These are phyloP conservation scores for Eucalyptus sp. DNA, from an alignment of 345 rosid species.

Conservation along the genomic window DNA sequence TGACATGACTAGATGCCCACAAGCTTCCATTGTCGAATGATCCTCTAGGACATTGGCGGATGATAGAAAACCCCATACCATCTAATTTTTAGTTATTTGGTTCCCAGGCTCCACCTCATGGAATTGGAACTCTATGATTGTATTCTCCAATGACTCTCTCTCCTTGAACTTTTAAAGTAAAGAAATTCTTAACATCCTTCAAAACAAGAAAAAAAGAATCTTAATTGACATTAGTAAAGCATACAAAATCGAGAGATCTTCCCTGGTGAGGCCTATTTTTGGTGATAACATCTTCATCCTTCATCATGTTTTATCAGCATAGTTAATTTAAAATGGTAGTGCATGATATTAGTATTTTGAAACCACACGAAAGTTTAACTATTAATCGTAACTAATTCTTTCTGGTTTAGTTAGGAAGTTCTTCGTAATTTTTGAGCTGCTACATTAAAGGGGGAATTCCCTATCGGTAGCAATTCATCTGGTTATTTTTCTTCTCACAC, in stretches of 20 bases:
- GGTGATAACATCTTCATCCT: not conserved
- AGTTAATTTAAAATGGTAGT: not conserved
- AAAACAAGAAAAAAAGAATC: not conserved
- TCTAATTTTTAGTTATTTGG: not conserved
- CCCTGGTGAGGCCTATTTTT: not conserved
- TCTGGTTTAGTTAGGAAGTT: not conserved
- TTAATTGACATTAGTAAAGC: not conserved
- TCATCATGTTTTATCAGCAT: not conserved
- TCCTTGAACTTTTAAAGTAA: not conserved
- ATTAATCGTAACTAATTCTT: not conserved
- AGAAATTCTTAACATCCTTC: not conserved
- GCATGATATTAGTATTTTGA: not conserved
- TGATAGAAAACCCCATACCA: not conserved
- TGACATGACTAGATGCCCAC: not conserved
- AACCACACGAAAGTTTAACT: not conserved
- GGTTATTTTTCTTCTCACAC: not conserved
- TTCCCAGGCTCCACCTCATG: not conserved
- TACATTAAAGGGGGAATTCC: not conserved
- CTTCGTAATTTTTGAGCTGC: not conserved
- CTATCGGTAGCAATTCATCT: not conserved
- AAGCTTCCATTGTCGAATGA: not conserved
- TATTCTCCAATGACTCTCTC: not conserved
- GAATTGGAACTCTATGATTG: not conserved
- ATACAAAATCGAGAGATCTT: not conserved
- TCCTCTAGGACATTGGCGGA: not conserved